A percentile compares a stretch with the other conserved stretches of the same genome.
Conservation (phyloP, 192 early-diverging fungal genomes). For the Backusella macrospora region DNA sequence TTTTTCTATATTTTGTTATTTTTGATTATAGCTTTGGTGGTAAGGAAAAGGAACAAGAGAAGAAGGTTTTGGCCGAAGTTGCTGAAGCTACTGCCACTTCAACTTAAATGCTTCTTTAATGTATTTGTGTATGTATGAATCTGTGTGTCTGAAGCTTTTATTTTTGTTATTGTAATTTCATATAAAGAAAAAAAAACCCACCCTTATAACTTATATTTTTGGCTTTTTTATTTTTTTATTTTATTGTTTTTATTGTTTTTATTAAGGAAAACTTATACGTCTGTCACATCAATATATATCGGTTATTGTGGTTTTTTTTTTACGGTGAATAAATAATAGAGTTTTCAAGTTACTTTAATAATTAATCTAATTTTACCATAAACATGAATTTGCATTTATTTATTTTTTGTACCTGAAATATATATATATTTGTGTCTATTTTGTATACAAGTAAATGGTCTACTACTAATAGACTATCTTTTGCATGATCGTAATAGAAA, state of each 20-base stretch:
- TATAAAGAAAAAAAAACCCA: not conserved
- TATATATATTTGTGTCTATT: not conserved
- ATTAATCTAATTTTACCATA: too few species aligned
- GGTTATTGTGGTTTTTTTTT: too few species aligned
- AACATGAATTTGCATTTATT: not conserved
- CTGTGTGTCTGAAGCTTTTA: not conserved
- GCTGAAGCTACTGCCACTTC: constrained; percentile 6
- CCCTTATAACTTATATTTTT: not conserved
- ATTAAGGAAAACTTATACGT: too few species aligned
- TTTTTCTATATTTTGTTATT: constrained; percentile 1
- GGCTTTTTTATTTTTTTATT: too few species aligned
- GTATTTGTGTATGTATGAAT: not conserved
- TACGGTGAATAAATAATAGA: too few species aligned
- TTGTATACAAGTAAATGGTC: not conserved
- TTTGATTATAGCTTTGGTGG: constrained; percentile 44
- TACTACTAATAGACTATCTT: not conserved
- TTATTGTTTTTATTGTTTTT: too few species aligned
- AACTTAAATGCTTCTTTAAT: not conserved
- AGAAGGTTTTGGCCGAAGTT: not conserved
- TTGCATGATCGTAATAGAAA: not conserved
- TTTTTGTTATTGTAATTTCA: not conserved
- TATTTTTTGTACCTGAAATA: not conserved
- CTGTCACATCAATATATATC: too few species aligned
- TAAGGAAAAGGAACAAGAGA: constrained; percentile 28
- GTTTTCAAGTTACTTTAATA: too few species aligned